Base-by-base conservation (phyloP, 1,284 basidiomycete genomes). In the Coniferiporia weirii region DNA sequence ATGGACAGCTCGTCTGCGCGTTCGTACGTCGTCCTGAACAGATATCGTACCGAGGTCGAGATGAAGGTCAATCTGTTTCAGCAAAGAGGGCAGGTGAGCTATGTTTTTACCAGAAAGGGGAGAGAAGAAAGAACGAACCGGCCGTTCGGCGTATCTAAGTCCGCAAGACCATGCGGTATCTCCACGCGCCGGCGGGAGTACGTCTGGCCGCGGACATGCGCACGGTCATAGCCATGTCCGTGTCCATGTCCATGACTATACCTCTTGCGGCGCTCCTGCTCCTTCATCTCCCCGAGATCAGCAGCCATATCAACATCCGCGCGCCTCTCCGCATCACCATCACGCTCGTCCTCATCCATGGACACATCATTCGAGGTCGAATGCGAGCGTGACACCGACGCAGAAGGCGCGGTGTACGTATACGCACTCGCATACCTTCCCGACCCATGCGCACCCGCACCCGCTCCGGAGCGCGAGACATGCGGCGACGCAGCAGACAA, bases 1-100 rank as follows among this genome's bases (percentile, higher is more conserved):
- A 89, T 80, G 13, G 79, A 81, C 71, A 89, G 32, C 27, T 12
- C 22, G 50, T 58, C 56, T 13, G 46, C 35, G 48, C 46, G 49
- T n/a, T 55, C 59, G 34, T 60, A 60, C 20, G 59, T 60, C 20
- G 59, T 60, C 43, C 43, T 19, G 54, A 60, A 60, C 10, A 60
- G 59, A 36, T 60, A 49, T 19, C 52, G 46, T 7, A 54, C 32
- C 15, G 52, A 54, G 2, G 12, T 19, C 34, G 51, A 17, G 15
- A 53, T n/a, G n/a, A 36, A 52, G 15, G 56, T 17, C 40, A 43
- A n/a, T 15, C 51, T 52, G 51, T 34, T n/a, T 9, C 12, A 4
- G 44, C 10, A 10, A 46, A 20, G 45, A 32, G 13, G 44, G 34
- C 19, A 6, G 34, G 13, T 17, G 10, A 46, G n/a, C 34, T 48